Percentiles rank a stretch among this genome's conserved stretches.
Evolutionary conservation across 495 filamentous ascomycete genomes (phyloP).

Genomic region (Podospora appendiculata): DNA sequence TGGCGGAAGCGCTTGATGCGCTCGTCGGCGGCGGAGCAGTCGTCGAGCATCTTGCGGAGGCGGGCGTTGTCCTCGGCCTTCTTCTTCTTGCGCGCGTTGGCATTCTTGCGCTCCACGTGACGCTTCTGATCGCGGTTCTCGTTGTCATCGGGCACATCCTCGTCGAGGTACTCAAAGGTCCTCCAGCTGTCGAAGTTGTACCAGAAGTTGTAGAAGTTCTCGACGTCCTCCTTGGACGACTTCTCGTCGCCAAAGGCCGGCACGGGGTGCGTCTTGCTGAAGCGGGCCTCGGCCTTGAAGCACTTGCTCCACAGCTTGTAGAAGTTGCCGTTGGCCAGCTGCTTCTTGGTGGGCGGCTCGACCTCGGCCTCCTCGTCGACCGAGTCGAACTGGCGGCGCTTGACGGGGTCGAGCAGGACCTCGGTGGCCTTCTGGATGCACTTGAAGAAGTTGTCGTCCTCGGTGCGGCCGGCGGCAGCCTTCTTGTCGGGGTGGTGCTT

Average conservation of each 20-base stretch:
- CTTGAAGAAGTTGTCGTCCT: slow-evolving; percentile 99
- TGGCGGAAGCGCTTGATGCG: slow-evolving; percentile 96
- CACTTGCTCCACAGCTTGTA: slow-evolving; percentile 88
- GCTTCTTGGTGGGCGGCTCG: slow-evolving; percentile 87
- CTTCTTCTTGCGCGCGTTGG: slow-evolving; percentile 95
- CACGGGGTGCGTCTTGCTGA: slow-evolving; percentile 84
- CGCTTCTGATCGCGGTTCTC: slow-evolving; percentile 99
- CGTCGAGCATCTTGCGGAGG: slow-evolving; percentile 81
- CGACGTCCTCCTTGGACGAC: slow-evolving; percentile 77
- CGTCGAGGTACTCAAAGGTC: slow-evolving; percentile 94
- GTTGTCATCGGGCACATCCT: slow-evolving; percentile 97
- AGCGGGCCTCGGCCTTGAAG: slow-evolving; percentile 84
- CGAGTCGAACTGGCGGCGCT: slow-evolving; percentile 92
- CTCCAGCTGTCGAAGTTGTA: slow-evolving; percentile 99
- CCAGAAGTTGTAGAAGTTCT: slow-evolving; percentile 98
- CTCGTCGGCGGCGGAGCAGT: slow-evolving; percentile 72
- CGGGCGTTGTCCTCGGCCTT: slow-evolving; percentile 95
- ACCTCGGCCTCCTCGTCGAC: slow-evolving; percentile 90
- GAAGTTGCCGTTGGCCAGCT: slow-evolving; percentile 73
- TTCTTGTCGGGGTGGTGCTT: slow-evolving; percentile 99
- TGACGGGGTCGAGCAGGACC: slow-evolving; percentile 81
- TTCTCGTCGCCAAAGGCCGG: slow-evolving; percentile 80
- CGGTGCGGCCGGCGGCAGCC: slow-evolving; percentile 74
- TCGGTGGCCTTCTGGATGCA: slow-evolving; percentile 99
- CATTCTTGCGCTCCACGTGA: slow-evolving; percentile 95